These are phyloP conservation scores for Carex littledalei DNA, from an alignment of 176 grass and related monocot species.

Conservation along the genomic window DNA sequence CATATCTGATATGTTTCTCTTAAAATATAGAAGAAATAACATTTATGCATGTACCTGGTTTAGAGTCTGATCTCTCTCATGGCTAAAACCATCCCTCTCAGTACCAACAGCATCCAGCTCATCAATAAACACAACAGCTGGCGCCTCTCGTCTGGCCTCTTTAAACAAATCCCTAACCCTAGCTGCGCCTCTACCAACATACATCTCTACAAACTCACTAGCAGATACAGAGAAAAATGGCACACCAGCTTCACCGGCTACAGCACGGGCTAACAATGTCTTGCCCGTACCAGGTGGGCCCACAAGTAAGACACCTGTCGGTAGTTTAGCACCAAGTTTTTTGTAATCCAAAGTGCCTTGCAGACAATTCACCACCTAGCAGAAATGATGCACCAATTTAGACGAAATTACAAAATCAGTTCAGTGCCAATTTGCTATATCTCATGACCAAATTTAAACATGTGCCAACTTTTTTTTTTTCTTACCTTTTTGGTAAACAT, in stretches of 20 bases:
- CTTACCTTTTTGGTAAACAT: not conserved
- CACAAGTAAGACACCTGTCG: constrained; percentile 83
- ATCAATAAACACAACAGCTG: constrained; percentile 92
- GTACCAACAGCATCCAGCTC: constrained; percentile 98
- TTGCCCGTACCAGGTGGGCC: constrained; percentile 95
- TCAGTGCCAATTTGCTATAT: not conserved
- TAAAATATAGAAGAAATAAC: not conserved
- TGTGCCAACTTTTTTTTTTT: not conserved
- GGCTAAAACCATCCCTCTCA: constrained; percentile 82
- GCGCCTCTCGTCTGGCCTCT: constrained; percentile 80
- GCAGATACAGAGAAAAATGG: constrained; percentile 95
- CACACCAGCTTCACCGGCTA: constrained; percentile 88
- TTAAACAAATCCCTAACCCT: constrained; percentile 92
- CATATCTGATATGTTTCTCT: not conserved
- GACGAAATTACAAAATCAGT: constrained; percentile 12
- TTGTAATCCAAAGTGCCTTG: constrained; percentile 87
- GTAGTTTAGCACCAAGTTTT: constrained; percentile 87
- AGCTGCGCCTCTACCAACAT: constrained; percentile 87
- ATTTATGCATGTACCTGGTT: constrained; percentile 50
- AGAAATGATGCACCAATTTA: constrained; percentile 31
- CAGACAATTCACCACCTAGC: constrained; percentile 80
- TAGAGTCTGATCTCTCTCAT: constrained; percentile 86
- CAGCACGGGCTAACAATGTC: constrained; percentile 81
- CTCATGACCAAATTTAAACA: not conserved
- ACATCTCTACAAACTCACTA: constrained; percentile 95